A percentile compares a stretch with the other conserved stretches of the same genome.
These are phyloP conservation scores for Metschnikowia kofuensis DNA, from an alignment of 805 yeast species.

Conservation along the genomic window DNA sequence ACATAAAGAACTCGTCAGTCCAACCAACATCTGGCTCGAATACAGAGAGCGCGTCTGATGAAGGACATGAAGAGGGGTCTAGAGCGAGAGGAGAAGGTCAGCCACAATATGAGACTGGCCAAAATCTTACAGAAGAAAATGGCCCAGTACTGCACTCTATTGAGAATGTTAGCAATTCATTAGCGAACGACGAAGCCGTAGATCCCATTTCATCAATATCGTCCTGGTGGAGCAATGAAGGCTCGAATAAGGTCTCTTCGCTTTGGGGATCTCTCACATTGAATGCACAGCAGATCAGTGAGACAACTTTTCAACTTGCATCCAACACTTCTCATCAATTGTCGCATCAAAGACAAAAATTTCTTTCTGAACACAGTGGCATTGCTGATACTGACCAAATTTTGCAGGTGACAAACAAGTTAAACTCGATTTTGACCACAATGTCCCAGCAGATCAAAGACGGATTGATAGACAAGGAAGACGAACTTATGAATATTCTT, in stretches of 20 bases:
- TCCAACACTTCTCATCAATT: slow-evolving; percentile 41
- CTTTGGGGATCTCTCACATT: slow-evolving; percentile 67
- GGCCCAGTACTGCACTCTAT: neutral
- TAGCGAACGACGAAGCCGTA: slow-evolving; percentile 14
- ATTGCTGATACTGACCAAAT: slow-evolving; percentile 27
- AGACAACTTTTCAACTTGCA: slow-evolving; percentile 50
- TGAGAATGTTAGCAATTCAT: neutral
- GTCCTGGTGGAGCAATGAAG: slow-evolving; percentile 73
- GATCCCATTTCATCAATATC: slow-evolving; percentile 68
- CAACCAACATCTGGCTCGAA: neutral
- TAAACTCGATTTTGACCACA: slow-evolving; percentile 31
- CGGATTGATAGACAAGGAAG: slow-evolving; percentile 58
- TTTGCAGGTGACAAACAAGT: slow-evolving; percentile 24
- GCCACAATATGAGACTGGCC: no score
- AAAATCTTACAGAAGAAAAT: neutral
- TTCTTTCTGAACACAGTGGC: slow-evolving; percentile 25
- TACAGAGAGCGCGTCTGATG: neutral
- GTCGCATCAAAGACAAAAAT: slow-evolving; percentile 38
- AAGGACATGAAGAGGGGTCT: neutral
- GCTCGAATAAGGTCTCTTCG: slow-evolving; percentile 61
- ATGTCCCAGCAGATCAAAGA: slow-evolving; percentile 43
- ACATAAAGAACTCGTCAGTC: no score
- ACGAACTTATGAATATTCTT: slow-evolving; percentile 39
- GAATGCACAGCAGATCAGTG: slow-evolving; percentile 47
- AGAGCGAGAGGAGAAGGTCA: neutral